These are phyloP conservation scores for Scenedesmus sp. DNA, from an alignment of 163 green algal species.

Conservation along the genomic window DNA sequence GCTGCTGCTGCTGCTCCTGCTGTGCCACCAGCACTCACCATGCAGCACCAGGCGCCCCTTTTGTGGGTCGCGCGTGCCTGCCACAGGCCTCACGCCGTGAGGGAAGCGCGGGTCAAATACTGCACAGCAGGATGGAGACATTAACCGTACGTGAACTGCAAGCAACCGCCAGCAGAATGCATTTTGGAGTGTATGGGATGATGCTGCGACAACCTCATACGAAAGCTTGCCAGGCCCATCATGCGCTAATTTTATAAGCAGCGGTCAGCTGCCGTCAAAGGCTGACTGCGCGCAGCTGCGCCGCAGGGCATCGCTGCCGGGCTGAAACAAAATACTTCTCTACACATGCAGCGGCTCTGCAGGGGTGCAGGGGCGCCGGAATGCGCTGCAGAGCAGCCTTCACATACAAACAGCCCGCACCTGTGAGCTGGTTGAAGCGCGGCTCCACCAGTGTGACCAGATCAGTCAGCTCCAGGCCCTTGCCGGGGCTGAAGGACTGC, in stretches of 20 bases:
- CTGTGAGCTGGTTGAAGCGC: slow-evolving; percentile 79
- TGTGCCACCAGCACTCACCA: slow-evolving; percentile 49
- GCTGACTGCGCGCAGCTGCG: too few relatives aligned
- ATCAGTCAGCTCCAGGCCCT: slow-evolving; percentile 74
- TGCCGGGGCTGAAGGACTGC: slow-evolving; percentile 61
- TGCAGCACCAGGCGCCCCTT: slow-evolving; percentile 81
- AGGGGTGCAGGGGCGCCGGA: too few relatives aligned
- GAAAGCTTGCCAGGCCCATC: too few relatives aligned
- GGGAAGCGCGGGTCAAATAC: slow-evolving; percentile 85
- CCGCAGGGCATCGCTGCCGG: too few relatives aligned
- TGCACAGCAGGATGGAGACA: slow-evolving; percentile 49
- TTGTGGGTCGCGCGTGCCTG: slow-evolving; percentile 73
- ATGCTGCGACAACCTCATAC: not conserved
- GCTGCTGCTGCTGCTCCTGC: not conserved
- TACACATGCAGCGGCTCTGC: too few relatives aligned
- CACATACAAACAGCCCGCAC: slow-evolving; percentile 25
- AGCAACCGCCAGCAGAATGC: slow-evolving; percentile 49
- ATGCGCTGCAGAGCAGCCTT: too few relatives aligned
- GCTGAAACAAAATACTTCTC: too few relatives aligned
- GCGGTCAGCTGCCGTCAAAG: too few relatives aligned
- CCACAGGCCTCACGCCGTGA: slow-evolving; percentile 76
- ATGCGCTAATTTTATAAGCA: too few relatives aligned
- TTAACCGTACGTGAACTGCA: slow-evolving; percentile 59
- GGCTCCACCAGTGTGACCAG: slow-evolving; percentile 76
- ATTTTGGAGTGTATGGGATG: not conserved